A percentile compares a stretch with the other conserved stretches of the same genome.
Conservation (phyloP, 495 filamentous ascomycete genomes). For the Neurospora sp. region DNA sequence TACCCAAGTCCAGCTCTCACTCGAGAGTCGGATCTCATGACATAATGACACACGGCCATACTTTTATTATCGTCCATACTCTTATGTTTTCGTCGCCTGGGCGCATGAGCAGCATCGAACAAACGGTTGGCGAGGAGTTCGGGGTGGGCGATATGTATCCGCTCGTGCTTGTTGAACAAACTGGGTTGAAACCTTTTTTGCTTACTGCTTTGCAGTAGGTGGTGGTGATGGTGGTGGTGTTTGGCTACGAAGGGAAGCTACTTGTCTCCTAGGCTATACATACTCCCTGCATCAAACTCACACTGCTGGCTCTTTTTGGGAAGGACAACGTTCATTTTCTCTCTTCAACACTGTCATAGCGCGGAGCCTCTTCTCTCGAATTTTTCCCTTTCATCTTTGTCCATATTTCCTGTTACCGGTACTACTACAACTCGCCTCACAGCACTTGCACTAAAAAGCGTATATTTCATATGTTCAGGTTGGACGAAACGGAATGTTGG, state of each 20-base stretch:
- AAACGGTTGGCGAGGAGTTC: not conserved
- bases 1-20: conserved; percentile 16
- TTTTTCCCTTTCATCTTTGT: not conserved
- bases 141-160: not conserved
- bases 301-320: not conserved
- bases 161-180: not conserved
- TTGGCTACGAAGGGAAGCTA: not conserved
- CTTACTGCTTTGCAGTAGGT: not conserved
- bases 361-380: not conserved
- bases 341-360: not conserved
- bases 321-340: not conserved
- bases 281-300: not conserved
- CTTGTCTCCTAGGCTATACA: not conserved
- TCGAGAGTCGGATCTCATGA: conserved; percentile 15
- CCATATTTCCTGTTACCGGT: not conserved
- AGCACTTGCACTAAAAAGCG: not conserved
- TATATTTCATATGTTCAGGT: not conserved
- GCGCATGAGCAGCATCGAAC: not conserved
- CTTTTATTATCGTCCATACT: conserved; percentile 12
- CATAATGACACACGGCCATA: conserved; percentile 24
- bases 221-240: not conserved
- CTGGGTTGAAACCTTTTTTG: not conserved
- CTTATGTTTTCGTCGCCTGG: not conserved
- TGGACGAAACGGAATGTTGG: not conserved
- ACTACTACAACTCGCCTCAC: not conserved